These are phyloP conservation scores for Geum urbanum DNA, from an alignment of 306 rosid species.

Conservation along the genomic window DNA sequence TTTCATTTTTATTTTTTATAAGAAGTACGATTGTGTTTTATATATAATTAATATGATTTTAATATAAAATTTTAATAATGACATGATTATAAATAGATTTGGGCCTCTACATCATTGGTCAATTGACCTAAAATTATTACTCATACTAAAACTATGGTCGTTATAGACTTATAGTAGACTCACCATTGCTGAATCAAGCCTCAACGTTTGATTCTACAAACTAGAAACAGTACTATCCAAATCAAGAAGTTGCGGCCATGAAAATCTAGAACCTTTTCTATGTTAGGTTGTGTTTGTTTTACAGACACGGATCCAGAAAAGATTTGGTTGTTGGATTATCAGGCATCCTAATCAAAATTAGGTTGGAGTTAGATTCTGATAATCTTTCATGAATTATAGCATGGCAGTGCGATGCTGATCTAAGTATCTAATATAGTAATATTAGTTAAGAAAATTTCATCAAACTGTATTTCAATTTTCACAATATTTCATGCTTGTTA, in stretches of 20 bases:
- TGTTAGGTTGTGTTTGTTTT: constrained; percentile 6
- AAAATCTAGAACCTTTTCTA: background rate
- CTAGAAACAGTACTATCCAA: background rate
- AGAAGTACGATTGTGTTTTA: too few relatives aligned
- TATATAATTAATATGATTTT: too few relatives aligned
- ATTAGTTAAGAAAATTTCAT: too few relatives aligned
- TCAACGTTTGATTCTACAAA: background rate
- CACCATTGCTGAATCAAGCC: background rate
- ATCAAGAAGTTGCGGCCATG: constrained; percentile 5
- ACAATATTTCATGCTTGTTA: background rate
- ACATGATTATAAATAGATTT: too few relatives aligned
- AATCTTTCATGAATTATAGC: background rate
- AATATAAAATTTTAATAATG: too few relatives aligned
- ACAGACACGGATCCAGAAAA: background rate
- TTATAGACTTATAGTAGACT: background rate
- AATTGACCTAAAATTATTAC: too few relatives aligned
- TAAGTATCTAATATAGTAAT: too few relatives aligned
- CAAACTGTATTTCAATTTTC: too few relatives aligned
- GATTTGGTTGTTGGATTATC: background rate
- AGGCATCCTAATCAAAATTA: background rate
- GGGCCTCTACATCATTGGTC: too few relatives aligned
- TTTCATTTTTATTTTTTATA: too few relatives aligned
- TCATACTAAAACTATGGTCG: background rate
- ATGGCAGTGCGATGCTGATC: too few relatives aligned
- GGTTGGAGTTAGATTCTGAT: background rate